phyloP scores from a whole-genome alignment of 1,284 basidiomycete species.

The Fomitopsis betulina region DNA sequence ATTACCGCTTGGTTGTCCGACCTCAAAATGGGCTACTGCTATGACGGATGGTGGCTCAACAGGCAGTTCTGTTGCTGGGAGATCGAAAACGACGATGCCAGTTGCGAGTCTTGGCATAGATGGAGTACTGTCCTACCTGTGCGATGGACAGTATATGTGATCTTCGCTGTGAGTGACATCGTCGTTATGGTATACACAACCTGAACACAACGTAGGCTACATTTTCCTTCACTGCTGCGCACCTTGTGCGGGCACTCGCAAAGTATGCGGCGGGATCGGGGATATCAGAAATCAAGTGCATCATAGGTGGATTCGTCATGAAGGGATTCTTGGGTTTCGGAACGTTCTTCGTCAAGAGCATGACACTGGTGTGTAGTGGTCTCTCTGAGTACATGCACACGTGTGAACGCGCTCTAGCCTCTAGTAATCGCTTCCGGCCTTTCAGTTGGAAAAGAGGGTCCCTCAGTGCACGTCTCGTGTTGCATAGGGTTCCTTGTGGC shows the following conservation, averaged over 20 bases:
- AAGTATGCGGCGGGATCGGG: constrained; percentile 97
- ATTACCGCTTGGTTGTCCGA: constrained; percentile 98
- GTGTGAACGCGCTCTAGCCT: constrained; percentile 51
- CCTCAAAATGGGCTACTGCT: constrained; percentile 95
- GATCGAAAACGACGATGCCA: constrained; percentile 77
- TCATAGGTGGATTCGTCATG: constrained; percentile 96
- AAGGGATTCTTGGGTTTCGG: constrained; percentile 88
- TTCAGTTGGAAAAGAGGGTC: constrained; percentile 98
- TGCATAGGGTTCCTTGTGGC: constrained; percentile 90
- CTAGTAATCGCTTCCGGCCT: constrained; percentile 97
- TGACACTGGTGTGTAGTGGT: constrained; percentile 72
- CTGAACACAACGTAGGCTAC: constrained; percentile 43
- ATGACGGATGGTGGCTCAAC: constrained; percentile 97
- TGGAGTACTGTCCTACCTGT: constrained; percentile 82
- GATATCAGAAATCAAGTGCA: constrained; percentile 99
- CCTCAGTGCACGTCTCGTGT: constrained; percentile 96
- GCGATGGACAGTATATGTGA: constrained; percentile 83
- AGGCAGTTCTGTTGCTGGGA: constrained; percentile 99
- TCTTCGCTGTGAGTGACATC: constrained; percentile 72
- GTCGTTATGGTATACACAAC: background rate
- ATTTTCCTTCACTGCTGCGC: constrained; percentile 83
- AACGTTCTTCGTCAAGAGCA: constrained; percentile 89
- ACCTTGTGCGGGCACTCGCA: constrained; percentile 85
- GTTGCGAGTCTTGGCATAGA: constrained; percentile 89
- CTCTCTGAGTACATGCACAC: background rate